phyloP scores from a whole-genome alignment of 139 green algal species.

The Chlorella sp. region DNA sequence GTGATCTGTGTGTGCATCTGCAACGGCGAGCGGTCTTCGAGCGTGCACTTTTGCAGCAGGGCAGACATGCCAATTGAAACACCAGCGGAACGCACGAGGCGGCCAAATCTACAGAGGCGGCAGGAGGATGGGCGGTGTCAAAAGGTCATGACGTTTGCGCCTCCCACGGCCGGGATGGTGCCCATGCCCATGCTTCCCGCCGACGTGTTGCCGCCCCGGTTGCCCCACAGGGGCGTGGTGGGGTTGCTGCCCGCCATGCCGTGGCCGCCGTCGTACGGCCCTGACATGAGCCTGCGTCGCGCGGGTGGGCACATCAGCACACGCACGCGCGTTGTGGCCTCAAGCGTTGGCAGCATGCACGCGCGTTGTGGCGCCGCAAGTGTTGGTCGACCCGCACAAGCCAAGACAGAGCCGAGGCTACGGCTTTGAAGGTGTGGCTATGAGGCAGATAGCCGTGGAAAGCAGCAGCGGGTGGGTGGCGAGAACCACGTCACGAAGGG shows the following conservation, averaged over 20 bases:
- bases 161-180: neutral
- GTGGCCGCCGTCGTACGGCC: neutral
- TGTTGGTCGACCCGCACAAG: neutral
- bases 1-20: too few species aligned
- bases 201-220: neutral
- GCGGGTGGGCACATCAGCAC: neutral
- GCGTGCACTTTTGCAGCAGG: too few species aligned
- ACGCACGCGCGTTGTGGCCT: neutral
- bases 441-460: too few species aligned
- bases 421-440: too few species aligned
- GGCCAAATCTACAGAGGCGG: too few species aligned
- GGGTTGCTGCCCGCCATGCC: neutral
- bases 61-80: too few species aligned
- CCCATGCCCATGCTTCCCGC: neutral
- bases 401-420: neutral
- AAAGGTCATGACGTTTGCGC: neutral
- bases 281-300: too few species aligned
- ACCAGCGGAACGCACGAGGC: too few species aligned
- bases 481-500: neutral
- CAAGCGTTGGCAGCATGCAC: neutral
- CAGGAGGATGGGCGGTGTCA: too few species aligned
- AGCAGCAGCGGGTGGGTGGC: neutral
- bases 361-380: neutral
- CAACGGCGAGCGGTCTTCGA: too few species aligned
- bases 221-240: neutral